Conservation (phyloP, 352 stramenopile species). For the Globisporangium echinulatum region DNA sequence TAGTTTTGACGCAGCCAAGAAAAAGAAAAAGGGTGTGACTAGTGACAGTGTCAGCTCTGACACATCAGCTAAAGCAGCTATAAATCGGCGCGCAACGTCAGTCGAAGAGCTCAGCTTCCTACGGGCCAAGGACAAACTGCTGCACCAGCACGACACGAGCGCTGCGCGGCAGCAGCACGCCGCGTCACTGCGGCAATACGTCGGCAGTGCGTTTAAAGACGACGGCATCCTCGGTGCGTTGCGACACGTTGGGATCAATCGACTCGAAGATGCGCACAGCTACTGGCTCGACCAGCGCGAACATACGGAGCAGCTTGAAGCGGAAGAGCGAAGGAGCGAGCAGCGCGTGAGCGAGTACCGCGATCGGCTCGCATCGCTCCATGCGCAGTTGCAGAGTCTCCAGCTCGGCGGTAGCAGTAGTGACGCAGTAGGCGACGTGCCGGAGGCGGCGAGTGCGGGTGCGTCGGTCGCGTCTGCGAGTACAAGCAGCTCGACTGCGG, state of each 20-base stretch:
- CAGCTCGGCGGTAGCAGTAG: constrained; percentile 50
- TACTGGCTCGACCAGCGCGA: constrained; percentile 80
- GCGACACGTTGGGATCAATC: constrained; percentile 75
- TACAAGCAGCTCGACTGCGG: neutral
- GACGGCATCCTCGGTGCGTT: constrained; percentile 64
- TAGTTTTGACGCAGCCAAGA: neutral
- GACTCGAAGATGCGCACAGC: constrained; percentile 57
- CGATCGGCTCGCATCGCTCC: constrained; percentile 47
- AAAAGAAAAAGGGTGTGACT: too few species aligned
- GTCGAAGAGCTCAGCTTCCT: constrained; percentile 38
- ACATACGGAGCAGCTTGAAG: constrained; percentile 59
- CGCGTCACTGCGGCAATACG: constrained; percentile 57
- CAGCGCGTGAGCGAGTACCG: constrained; percentile 52
- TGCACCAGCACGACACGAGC: constrained; percentile 70
- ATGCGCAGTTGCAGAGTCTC: constrained; percentile 59
- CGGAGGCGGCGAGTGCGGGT: neutral
- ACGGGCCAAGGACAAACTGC: constrained; percentile 63
- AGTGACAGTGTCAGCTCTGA: too few species aligned
- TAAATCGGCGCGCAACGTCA: constrained; percentile 2
- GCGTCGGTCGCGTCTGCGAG: neutral
- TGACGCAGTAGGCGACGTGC: too few species aligned
- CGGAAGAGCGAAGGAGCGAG: constrained; percentile 53
- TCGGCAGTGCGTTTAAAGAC: constrained; percentile 68
- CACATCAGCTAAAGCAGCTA: neutral
- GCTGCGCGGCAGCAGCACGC: constrained; percentile 46